Evolutionary conservation across 2,329 filamentous ascomycete species (phyloP).

Genomic region (Fusarium cyanostomum): DNA sequence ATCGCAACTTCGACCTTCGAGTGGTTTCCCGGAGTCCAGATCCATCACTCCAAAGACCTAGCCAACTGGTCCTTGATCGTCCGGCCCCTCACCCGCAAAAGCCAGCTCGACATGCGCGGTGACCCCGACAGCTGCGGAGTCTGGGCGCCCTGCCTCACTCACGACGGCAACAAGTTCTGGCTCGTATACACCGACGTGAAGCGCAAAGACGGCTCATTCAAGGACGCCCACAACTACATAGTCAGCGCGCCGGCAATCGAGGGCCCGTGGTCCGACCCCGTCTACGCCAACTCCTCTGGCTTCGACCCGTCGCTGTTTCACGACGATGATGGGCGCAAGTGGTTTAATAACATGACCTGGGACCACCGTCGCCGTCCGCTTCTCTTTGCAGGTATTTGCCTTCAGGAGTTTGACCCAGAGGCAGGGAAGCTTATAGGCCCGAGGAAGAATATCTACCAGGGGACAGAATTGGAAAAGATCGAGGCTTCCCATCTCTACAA

Average conservation of each 20-base stretch:
- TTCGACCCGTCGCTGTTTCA: conserved; percentile 71
- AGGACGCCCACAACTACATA: conserved; percentile 72
- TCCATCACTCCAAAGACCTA: conserved; percentile 62
- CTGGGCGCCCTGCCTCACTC: conserved; percentile 72
- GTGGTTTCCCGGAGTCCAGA: conserved; percentile 65
- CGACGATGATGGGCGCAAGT: conserved; percentile 64
- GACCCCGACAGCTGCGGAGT: conserved; percentile 68
- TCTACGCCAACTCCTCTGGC: conserved; percentile 68
- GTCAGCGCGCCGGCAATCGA: conserved; percentile 62
- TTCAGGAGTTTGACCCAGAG: conserved; percentile 66
- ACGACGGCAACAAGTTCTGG: conserved; percentile 69
- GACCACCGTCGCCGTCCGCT: conserved; percentile 61
- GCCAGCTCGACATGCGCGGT: conserved; percentile 66
- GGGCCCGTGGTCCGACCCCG: conserved; percentile 70
- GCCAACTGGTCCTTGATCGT: conserved; percentile 61
- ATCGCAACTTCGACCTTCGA: conserved; percentile 66
- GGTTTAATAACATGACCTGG: conserved; percentile 66
- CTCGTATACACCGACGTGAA: conserved; percentile 74
- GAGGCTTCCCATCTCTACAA: conserved; percentile 69
- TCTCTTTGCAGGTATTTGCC: conserved; percentile 64
- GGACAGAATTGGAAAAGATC: conserved; percentile 63
- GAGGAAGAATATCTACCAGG: conserved; percentile 63
- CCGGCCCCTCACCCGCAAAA: conserved; percentile 59
- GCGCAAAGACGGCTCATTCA: conserved; percentile 72
- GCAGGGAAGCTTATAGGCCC: conserved; percentile 63